Evolutionary conservation across 1,284 basidiomycete species (phyloP).

Genomic region (Sporisorium reilianum): DNA sequence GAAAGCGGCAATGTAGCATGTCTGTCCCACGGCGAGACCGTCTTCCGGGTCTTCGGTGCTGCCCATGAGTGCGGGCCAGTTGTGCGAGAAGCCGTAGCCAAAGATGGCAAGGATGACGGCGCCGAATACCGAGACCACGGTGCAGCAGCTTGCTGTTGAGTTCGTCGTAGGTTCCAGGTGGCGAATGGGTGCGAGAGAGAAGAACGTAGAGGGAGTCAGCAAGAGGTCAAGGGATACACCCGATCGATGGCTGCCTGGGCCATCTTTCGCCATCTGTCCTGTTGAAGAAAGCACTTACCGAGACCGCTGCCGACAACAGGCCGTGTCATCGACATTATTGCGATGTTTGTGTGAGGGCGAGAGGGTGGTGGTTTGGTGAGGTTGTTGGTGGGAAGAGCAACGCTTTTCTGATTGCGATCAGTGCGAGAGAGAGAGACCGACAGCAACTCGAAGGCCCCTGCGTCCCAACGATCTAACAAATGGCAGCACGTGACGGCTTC

Average conservation of each 20-base stretch:
- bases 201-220: too few relatives aligned
- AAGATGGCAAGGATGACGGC: constrained; percentile 72
- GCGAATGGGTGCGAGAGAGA: neutral
- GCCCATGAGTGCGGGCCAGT: constrained; percentile 72
- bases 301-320: constrained; percentile 59
- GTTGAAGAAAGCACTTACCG: constrained; percentile 29
- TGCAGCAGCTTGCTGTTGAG: constrained; percentile 72
- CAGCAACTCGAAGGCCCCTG: constrained; percentile 26
- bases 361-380: neutral
- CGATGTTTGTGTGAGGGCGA: neutral
- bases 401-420: neutral
- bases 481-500: neutral
- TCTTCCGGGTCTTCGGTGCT: constrained; percentile 71
- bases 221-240: too few relatives aligned
- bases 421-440: constrained; percentile 5
- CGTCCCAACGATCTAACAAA: constrained; percentile 23
- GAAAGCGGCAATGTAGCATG: constrained; percentile 72
- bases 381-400: constrained; percentile 14
- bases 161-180: neutral
- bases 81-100: constrained; percentile 59
- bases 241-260: neutral
- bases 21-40: constrained; percentile 70
- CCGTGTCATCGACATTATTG: constrained; percentile 41
- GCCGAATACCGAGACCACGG: constrained; percentile 73
- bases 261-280: neutral